Evolutionary conservation across 306 rosid genomes (phyloP), one percentile per base, ranked within the genome.

Genomic region (cucumber (Cucumis sativus)): DNA sequence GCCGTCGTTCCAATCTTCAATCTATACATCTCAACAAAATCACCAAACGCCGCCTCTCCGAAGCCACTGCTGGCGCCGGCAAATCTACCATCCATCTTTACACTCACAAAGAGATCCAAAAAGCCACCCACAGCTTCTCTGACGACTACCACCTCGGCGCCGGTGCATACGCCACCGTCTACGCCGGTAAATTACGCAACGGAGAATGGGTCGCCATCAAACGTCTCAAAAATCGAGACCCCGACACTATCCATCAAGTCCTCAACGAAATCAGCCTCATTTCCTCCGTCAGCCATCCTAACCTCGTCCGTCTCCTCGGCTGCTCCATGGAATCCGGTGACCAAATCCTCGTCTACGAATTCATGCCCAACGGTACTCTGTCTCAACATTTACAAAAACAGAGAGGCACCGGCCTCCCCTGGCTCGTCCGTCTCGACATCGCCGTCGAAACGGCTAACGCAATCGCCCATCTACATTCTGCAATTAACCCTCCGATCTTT

Each of bases 381-480:
- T 81, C 83, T 75, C 98, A 95, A 37, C 98, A 95, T 83, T 77
- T 95, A 60, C 97, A 88, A 10, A 82, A 84, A 60, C 97, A 95
- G 84, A 88, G 86, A 82, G 96, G 97, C 20, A 77, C 81, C 6
- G 97, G 97, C n/a, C 97, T 95, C 85, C 7, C 91, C 59, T 95
- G 99, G 97, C 77, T 79, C 2, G 49, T 84, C 83, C 88, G 99
- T 47, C 88, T 95, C 57, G 80, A 86, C 47, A 87, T 95, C 75
- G 97, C 97, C n/a, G 21, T 82, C 7, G 97, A 95, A 87, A 95
- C 99, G 1, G 97, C 98, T 52, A 89, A 86, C 74, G 99, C 99
- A 55, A 89, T 95, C 20, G 85, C 99, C 13, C 87, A 92, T 77
- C 99, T 95, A 30, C 99, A 95, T 78, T 89, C 89, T 11, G 83